Conservation (phyloP, 306 rosid genomes). For the Prunus padus region DNA sequence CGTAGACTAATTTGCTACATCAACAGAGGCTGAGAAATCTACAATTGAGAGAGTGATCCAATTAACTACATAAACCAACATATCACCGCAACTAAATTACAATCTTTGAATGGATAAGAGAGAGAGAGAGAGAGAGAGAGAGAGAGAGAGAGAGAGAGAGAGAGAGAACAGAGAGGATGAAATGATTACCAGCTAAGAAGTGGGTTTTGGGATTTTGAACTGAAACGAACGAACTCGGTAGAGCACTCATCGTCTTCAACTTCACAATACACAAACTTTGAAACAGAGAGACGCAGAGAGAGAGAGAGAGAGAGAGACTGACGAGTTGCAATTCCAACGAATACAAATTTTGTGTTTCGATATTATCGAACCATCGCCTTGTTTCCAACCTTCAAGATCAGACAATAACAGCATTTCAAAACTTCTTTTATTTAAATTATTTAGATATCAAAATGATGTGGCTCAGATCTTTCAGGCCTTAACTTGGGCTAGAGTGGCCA, state of each 20-base stretch:
- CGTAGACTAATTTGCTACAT: not conserved
- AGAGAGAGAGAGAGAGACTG: not conserved
- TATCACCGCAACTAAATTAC: not conserved
- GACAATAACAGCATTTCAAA: not conserved
- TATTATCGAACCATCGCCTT: constrained; percentile 1
- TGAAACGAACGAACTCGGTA: constrained; percentile 19
- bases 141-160: too few species aligned
- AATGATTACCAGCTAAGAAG: constrained; percentile 12
- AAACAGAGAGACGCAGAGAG: not conserved
- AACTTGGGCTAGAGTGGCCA: not conserved
- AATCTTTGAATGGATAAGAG: not conserved
- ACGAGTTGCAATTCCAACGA: not conserved
- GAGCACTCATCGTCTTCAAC: constrained; percentile 18
- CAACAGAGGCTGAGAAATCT: not conserved
- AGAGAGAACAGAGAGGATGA: not conserved
- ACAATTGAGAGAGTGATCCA: not conserved
- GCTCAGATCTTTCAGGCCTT: not conserved
- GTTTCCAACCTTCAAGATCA: not conserved
- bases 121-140: not conserved
- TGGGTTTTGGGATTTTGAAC: constrained; percentile 8
- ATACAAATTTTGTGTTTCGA: constrained; percentile 4
- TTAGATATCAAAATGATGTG: not conserved
- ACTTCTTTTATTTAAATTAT: not conserved
- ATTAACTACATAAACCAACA: too few species aligned
- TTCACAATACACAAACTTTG: not conserved